phyloP scores from a whole-genome alignment of 352 stramenopile genomes.

The Phytophthora capsici region DNA sequence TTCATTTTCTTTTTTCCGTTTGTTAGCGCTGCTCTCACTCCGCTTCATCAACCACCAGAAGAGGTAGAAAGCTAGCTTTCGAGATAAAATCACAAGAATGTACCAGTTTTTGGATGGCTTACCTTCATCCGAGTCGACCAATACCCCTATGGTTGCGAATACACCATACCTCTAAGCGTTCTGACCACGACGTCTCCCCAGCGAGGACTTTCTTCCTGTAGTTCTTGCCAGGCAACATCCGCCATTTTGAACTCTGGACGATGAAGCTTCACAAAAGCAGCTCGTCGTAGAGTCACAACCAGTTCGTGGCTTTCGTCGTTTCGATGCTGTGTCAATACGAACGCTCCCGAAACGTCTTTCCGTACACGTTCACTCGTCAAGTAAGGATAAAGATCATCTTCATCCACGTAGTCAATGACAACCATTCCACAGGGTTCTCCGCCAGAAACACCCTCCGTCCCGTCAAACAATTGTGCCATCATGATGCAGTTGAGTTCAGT shows the following conservation, averaged over 20 bases:
- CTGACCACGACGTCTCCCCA: not conserved
- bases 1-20: not conserved
- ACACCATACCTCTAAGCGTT: too few species aligned
- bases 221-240: not conserved
- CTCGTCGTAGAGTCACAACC: not conserved
- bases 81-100: too few species aligned
- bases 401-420: not conserved
- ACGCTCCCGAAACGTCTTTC: not conserved
- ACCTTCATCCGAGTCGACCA: too few species aligned
- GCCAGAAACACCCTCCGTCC: not conserved
- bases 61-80: not conserved
- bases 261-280: not conserved
- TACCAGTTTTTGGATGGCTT: too few species aligned
- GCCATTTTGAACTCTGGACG: not conserved
- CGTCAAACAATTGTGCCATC: not conserved
- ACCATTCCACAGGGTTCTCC: not conserved
- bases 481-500: constrained; percentile 8
- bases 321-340: not conserved
- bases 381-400: not conserved
- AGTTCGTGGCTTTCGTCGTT: not conserved
- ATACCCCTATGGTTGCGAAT: too few species aligned
- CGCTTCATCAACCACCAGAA: not conserved
- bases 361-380: not conserved
- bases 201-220: not conserved
- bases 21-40: not conserved